Evolutionary conservation across 2,329 filamentous ascomycete genomes (phyloP), one percentile per base, ranked within the genome.

Genomic region (Epichloe coenophiala): DNA sequence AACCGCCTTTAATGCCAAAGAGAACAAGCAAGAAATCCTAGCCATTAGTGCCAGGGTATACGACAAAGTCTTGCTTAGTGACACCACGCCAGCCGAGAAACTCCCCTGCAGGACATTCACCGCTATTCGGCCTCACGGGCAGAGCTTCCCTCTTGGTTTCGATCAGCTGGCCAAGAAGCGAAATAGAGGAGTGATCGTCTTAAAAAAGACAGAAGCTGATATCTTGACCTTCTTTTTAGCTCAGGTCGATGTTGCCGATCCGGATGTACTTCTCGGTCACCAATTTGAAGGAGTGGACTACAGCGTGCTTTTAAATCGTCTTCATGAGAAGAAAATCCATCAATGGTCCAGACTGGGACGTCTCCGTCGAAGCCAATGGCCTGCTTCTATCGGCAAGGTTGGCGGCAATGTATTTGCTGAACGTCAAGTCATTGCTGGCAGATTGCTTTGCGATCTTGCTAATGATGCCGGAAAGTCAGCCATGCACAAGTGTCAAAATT

Each of bases 231-330:
- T 90, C 64, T 94, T 98, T 65, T 71, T 98, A 55, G 90, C 90
- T 3, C 83, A 96, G 59, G 76, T 98, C 39, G 87, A 94, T 60
- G 78, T 84, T 33, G 83, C 86, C 54, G 93, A 98, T 60, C 93
- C 93, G 0, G 93, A 98, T 71, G 89, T 95, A 33, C 78, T 98
- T 37, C 77, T 97, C 57, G 93, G 93, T 12, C 91, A 98, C 65
- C 86, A 95, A 60, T 77, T 98, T n/a, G 93, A 98, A 65, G 93
- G 95, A 60, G 89, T 96, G 4, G 93, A 98, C 64, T 95, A 95
- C 65, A 94, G 89, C 58, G 83, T 96, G 51, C 73, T 98, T 11
- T 73, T 98, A 27, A 95, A 81, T 63, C 83, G 93, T 47, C 73
- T 98, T 59, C 82, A 88, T 54, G 87, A 95, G 62, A 90, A 86